Conservation (phyloP, 805 yeast species). For the Candida pseudofarinosa region DNA sequence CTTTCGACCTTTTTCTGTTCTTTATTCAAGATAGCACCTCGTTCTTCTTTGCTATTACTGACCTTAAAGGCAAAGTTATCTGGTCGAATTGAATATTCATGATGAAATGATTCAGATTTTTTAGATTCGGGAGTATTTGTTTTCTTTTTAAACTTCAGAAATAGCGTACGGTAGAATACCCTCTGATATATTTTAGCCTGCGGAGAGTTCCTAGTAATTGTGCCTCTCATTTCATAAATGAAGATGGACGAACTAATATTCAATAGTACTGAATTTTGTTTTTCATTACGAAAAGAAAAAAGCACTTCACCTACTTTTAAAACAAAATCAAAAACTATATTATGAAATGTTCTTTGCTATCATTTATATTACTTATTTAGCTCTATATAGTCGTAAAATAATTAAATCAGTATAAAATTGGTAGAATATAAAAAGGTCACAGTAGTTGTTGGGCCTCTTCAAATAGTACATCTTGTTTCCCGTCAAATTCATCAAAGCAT, state of each 20-base stretch:
- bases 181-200: not conserved
- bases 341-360: not conserved
- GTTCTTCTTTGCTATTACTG: slow-evolving; percentile 17
- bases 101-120: slow-evolving; percentile 20
- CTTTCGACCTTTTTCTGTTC: not conserved
- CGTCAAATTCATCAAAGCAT: slow-evolving; percentile 70
- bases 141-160: slow-evolving; percentile 7
- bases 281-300: not conserved
- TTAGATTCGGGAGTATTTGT: slow-evolving; percentile 5
- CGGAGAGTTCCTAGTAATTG: not conserved
- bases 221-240: not conserved
- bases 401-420: too few relatives aligned
- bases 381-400: too few relatives aligned
- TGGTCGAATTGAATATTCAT: slow-evolving; percentile 43
- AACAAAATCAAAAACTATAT: too few relatives aligned
- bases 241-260: not conserved
- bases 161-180: slow-evolving; percentile 1
- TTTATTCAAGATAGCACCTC: slow-evolving; percentile 10
- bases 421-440: too few relatives aligned
- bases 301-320: not conserved
- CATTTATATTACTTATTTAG: not conserved
- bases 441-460: not conserved
- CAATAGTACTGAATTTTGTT: not conserved
- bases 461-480: slow-evolving; percentile 22
- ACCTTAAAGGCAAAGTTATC: slow-evolving; percentile 44